Base-by-base conservation (phyloP, 1,284 basidiomycete species). In the Trichosporon coremiiforme region DNA sequence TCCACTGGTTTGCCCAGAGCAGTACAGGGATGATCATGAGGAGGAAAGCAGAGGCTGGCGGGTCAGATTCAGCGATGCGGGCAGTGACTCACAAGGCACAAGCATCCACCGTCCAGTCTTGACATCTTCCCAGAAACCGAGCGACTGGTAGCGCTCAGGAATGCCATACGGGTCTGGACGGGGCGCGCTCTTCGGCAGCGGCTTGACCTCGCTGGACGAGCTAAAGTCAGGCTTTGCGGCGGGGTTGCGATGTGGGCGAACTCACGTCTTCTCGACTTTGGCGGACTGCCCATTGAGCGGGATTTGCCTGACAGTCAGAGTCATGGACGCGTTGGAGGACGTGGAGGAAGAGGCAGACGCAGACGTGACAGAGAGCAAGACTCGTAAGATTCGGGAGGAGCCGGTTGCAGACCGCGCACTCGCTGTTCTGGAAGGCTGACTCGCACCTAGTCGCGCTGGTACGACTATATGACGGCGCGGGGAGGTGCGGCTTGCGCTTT, bases 21-120 rank as follows among this genome's bases (percentile, higher is more conserved):
- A 93, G 77, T 66, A 92, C 41, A 3, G 93, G 90, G n/a, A 93
- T 75, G 41, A 90, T 75, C 50, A 95, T 86, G 36, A 98, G 80
- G 72, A 90, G 89, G 80, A 93, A 85, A 4, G 93, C 88, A 4
- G 89, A 88, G 0, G 82, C 91, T 93, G 76, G 12, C 10, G 36
- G 3, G 57, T 60, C 57, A 60, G 57, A 35, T 33, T 17, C 7
- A 35, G n/a, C 35, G 33, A 17, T 20, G 6, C 33, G 4, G 53
- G 15, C 17, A 38, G 55, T 8, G 1, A 85, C 87, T 67, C 73
- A 91, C 92, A 81, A 35, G 93, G 93, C 41, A 90, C 85, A 35
- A 91, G 84, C 74, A 90, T 89, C 93, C 93, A 95, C 74, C 88
- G 82, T 7, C 86, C 82, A 0, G 87, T 86, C 75, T 74, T 83